phyloP scores from a whole-genome alignment of 2,329 filamentous ascomycete genomes.

The Claviceps lovelessii region DNA sequence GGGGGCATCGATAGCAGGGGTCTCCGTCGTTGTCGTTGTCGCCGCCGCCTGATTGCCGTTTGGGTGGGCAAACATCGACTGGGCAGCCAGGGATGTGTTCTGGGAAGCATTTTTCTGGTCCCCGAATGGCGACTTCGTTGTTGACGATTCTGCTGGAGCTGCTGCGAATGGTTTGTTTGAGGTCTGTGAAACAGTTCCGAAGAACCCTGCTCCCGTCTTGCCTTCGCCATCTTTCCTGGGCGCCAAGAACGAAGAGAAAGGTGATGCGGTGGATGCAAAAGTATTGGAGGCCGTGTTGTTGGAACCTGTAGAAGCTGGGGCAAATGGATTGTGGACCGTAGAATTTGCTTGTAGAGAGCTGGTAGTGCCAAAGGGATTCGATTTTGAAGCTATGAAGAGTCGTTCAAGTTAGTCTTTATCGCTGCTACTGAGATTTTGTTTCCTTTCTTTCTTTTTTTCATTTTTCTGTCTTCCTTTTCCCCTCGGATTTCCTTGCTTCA shows the following conservation, averaged over 20 bases:
- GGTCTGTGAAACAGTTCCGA: not conserved
- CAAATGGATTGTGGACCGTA: slow-evolving; percentile 2
- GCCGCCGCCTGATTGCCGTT: not conserved
- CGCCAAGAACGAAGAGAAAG: not conserved
- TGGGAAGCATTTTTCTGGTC: slow-evolving; percentile 1
- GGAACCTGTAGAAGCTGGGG: not conserved
- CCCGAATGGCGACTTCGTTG: slow-evolving; percentile 8
- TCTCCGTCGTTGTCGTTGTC: too few relatives aligned
- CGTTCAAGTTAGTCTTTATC: not conserved
- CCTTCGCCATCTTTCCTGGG: not conserved
- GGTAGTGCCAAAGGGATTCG: slow-evolving; percentile 1
- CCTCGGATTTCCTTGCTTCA: not conserved
- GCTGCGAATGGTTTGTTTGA: slow-evolving; percentile 12
- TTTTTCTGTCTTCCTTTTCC: too few relatives aligned
- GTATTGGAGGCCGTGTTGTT: not conserved
- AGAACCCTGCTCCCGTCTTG: not conserved
- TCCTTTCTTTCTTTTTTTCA: not conserved
- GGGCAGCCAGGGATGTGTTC: not conserved
- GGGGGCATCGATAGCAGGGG: not conserved
- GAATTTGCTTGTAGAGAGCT: not conserved
- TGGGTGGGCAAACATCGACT: not conserved
- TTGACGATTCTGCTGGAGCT: slow-evolving; percentile 2
- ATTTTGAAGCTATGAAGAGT: slow-evolving; percentile 2
- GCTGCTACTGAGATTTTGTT: not conserved
- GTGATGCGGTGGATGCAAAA: not conserved